Base-by-base conservation (phyloP, 2,329 filamentous ascomycete species). In the Tetracladium maxilliforme region DNA sequence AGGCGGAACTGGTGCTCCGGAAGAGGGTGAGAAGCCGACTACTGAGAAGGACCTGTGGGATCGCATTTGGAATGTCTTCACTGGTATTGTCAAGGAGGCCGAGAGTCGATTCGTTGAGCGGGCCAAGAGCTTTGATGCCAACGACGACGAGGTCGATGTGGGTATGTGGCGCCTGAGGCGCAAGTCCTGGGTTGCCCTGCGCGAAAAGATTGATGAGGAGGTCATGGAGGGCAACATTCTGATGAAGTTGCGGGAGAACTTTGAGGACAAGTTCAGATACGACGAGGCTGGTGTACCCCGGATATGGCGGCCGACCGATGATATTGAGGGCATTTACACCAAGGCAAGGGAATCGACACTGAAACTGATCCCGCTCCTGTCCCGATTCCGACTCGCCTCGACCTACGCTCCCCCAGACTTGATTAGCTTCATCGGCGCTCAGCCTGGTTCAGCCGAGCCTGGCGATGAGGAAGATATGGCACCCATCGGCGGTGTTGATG, bases 251-350 rank as follows among this genome's bases (percentile, higher is more conserved):
- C 73, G 90, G 18, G 90, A 98, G 51, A 95, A 94, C 56, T 98
- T 98, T 38, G 90, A 98, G 53, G 90, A 98, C 57, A 94, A 93
- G 53, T 98, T 98, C 67, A 77, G 90, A 35, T 98, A 98, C 42
- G 90, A 98, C 42, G 86, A 94, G 31, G 73, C 74, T 6, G 90
- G 90, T 14, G 90, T 98, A 5, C 90, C 90, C 5, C 70, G 90
- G 31, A 93, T 98, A 51, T 98, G 90, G 90, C 74, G 86, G 14
- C 90, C 90, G 2, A 86, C 77, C 3, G 90, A 98, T 46, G 90
- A 98, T 44, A 98, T 98, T 32, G 90, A 98, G 56, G 86, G 87
- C 22, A 61, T 92, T 21, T 98, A 95, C 52, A 94, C 84, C 18
- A 77, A 74, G 34, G 87, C 90, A 4, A 72, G 87, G 35, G 87